Evolutionary conservation across 495 filamentous ascomycete genomes (phyloP), one percentile per base, ranked within the genome.

Genomic region (Podospora pseudopauciseta): DNA sequence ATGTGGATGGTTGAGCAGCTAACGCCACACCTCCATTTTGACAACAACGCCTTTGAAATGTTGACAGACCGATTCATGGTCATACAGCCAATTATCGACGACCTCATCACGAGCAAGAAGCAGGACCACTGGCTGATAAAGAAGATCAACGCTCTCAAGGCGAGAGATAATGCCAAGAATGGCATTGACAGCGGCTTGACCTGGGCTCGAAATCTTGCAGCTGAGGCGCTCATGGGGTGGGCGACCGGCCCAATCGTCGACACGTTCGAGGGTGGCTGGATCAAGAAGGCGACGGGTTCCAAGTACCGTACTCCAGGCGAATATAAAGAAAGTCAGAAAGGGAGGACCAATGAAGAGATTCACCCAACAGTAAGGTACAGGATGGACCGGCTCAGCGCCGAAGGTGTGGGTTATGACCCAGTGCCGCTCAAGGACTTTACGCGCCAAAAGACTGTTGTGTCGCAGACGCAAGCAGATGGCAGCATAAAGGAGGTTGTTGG

Each of bases 31-130:
- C 11, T 59, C 53, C 68, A 28, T 56, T 65, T 44, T 18, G 70
- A 71, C 44, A 59, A 72, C 7, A 62, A 61, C 61, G 27, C 54
- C 13, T 23, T 58, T 27, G 13, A 49, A 11, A 7, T 58, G 78
- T 88, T 89, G 87, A 86, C 88, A 80, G 83, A 86, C 68, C 88
- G 90, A 66, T 81, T 89, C 16, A 78, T 81, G 18, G 83, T 83
- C 5, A 83, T 89, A 18, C 82, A 87, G 5, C 84, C 88, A 67
- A 76, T 85, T 54, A 82, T 88, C 65, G 75, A 80, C 60, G 72
- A 83, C 2, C 67, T 68, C 39, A 80, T 84, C 57, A 76, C 81
- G 4, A 75, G 77, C 54, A 86, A 78, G 57, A 76, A 76, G 6
- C 72, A 77, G 44, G 83, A 80, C 57, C 86, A 86, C 71, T 79